A percentile compares a stretch with the other conserved stretches of the same genome.
These are phyloP conservation scores for Tephrocybe rancida DNA, from an alignment of 768 basidiomycete species.

Conservation along the genomic window DNA sequence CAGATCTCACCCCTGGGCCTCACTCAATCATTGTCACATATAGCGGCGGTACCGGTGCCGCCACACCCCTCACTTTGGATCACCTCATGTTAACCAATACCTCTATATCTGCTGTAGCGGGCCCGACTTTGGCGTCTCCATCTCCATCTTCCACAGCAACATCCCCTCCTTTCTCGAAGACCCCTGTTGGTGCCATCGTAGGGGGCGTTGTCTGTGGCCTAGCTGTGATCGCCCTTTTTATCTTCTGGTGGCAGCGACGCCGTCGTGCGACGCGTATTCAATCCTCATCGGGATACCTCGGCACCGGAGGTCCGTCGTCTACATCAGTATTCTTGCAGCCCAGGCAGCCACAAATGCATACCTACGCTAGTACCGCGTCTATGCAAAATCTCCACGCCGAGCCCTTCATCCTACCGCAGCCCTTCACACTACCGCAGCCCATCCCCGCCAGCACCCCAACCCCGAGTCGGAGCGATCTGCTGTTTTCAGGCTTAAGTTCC, in stretches of 20 bases:
- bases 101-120: neutral
- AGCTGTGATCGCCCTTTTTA: neutral
- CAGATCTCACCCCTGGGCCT: constrained; percentile 1
- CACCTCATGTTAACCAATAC: constrained; percentile 2
- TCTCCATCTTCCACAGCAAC: neutral
- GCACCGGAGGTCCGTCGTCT: neutral
- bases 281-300: neutral
- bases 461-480: too few species aligned
- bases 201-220: constrained; percentile 13
- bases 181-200: constrained; percentile 11
- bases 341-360: too few species aligned
- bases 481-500: too few species aligned
- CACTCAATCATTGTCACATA: constrained; percentile 11
- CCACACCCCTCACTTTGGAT: constrained; percentile 10
- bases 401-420: too few species aligned
- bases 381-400: too few species aligned
- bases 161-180: neutral
- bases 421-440: too few species aligned
- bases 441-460: too few species aligned
- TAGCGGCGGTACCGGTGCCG: neutral
- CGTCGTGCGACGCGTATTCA: too few species aligned
- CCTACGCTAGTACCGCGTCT: too few species aligned
- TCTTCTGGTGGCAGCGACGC: constrained; percentile 5
- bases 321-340: neutral
- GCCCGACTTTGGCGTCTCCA: too few species aligned